Evolutionary conservation across 23 red algal genomes (phyloP).

Genomic region (Gracilaria caudata): DNA sequence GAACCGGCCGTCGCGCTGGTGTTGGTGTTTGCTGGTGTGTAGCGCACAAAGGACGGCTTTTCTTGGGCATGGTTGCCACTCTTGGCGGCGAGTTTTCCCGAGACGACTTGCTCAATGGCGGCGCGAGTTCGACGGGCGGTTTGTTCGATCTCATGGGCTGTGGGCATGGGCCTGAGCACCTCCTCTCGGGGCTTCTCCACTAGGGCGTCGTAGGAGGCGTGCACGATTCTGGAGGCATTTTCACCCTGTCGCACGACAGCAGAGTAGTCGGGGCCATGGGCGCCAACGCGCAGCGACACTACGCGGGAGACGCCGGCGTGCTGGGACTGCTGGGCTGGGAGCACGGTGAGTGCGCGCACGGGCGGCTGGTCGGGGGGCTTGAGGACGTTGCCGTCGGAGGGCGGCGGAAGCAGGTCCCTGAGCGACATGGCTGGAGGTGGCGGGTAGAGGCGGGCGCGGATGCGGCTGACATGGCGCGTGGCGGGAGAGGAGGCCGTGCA

Average conservation of each 20-base stretch:
- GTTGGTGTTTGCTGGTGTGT: slow-evolving; percentile 75
- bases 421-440: slow-evolving; percentile 7
- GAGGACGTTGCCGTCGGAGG: slow-evolving; percentile 23
- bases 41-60: slow-evolving; percentile 69
- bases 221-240: slow-evolving; percentile 61
- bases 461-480: neutral
- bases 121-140: slow-evolving; percentile 63
- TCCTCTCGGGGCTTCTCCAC: slow-evolving; percentile 62
- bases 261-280: slow-evolving; percentile 66
- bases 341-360: neutral
- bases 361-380: neutral
- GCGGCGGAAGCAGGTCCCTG: slow-evolving; percentile 47
- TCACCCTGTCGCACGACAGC: slow-evolving; percentile 63
- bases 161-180: slow-evolving; percentile 50
- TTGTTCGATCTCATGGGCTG: slow-evolving; percentile 24
- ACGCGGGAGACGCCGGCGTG: slow-evolving; percentile 45
- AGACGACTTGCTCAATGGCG: slow-evolving; percentile 51
- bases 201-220: slow-evolving; percentile 56
- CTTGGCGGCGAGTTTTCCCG: slow-evolving; percentile 43
- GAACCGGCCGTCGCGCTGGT: slow-evolving; percentile 20
- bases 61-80: slow-evolving; percentile 15
- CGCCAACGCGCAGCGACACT: slow-evolving; percentile 8
- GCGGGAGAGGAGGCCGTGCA: neutral
- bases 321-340: slow-evolving; percentile 9
- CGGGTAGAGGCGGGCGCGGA: neutral